Conservation (phyloP, 2,329 filamentous ascomycete species). For the Neobulgaria alba region DNA sequence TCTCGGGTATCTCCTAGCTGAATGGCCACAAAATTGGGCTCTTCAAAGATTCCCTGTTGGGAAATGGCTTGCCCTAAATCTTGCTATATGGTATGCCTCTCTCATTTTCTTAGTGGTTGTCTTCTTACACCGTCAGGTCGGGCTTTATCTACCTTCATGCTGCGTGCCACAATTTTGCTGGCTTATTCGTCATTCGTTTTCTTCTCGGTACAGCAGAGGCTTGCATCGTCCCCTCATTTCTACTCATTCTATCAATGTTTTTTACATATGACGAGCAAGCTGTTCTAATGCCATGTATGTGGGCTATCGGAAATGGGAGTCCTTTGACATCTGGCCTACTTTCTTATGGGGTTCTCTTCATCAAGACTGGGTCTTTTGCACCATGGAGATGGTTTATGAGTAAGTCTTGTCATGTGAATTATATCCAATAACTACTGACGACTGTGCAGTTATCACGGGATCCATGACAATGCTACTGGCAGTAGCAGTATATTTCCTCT, state of each 20-base stretch:
- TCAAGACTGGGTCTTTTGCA: constrained; percentile 1
- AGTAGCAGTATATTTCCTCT: not conserved
- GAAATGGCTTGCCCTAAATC: constrained; percentile 1
- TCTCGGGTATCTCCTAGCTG: constrained; percentile 2
- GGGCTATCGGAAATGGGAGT: constrained; percentile 1
- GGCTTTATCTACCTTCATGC: constrained; percentile 2
- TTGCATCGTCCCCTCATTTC: not conserved
- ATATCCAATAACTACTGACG: not conserved
- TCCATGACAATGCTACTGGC: not conserved
- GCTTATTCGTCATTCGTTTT: constrained; percentile 1
- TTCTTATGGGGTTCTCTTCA: not conserved
- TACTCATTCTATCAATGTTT: constrained; percentile 2
- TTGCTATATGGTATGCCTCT: constrained; percentile 1
- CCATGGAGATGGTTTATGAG: constrained; percentile 3
- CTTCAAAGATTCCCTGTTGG: constrained; percentile 2
- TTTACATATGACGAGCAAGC: constrained; percentile 4
- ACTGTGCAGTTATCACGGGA: not conserved
- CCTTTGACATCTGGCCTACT: constrained; percentile 1
- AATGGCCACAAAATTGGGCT: constrained; percentile 1
- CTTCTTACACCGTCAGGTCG: not conserved
- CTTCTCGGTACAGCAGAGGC: constrained; percentile 1
- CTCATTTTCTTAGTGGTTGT: not conserved
- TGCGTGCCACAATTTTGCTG: constrained; percentile 1
- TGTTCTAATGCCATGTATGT: constrained; percentile 3
- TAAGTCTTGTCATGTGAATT: not conserved